Evolutionary conservation across 2,329 filamentous ascomycete species (phyloP).

Genomic region (Orbilia oligospora): DNA sequence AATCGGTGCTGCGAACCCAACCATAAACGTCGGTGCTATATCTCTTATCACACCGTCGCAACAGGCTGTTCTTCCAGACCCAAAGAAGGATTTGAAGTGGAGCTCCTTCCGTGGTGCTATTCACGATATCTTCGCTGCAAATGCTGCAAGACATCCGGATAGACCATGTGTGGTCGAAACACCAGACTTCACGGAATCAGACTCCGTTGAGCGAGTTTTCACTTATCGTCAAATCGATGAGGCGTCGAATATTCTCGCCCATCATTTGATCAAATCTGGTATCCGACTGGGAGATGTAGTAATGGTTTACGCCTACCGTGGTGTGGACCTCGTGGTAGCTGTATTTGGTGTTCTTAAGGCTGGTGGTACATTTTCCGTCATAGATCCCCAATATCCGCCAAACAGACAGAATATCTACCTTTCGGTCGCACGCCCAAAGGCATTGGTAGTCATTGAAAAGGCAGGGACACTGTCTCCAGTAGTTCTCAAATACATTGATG

Average conservation of each 20-base stretch:
- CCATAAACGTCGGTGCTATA: slow-evolving; percentile 68
- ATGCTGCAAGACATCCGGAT: slow-evolving; percentile 79
- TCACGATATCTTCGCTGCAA: slow-evolving; percentile 77
- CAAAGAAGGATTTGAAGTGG: slow-evolving; percentile 78
- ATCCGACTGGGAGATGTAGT: slow-evolving; percentile 86
- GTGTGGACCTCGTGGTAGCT: slow-evolving; percentile 81
- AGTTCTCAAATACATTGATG: slow-evolving; percentile 77
- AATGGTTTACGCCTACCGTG: slow-evolving; percentile 90
- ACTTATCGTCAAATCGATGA: slow-evolving; percentile 90
- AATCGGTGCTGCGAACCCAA: slow-evolving; percentile 67
- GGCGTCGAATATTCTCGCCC: slow-evolving; percentile 82
- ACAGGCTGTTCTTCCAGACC: slow-evolving; percentile 72
- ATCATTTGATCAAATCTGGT: slow-evolving; percentile 82
- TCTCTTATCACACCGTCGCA: slow-evolving; percentile 66
- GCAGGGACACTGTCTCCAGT: slow-evolving; percentile 73
- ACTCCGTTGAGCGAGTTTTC: slow-evolving; percentile 75
- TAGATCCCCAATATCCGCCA: slow-evolving; percentile 87
- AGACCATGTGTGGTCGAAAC: slow-evolving; percentile 79
- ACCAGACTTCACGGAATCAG: slow-evolving; percentile 68
- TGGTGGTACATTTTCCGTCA: slow-evolving; percentile 76
- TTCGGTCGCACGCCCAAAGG: slow-evolving; percentile 81
- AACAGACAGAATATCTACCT: slow-evolving; percentile 86
- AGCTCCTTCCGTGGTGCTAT: slow-evolving; percentile 77
- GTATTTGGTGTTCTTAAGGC: slow-evolving; percentile 81
- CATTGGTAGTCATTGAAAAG: slow-evolving; percentile 80